A percentile compares a stretch with the other conserved stretches of the same genome.
These are phyloP conservation scores for Sicyos edulis DNA, from an alignment of 306 rosid genomes.

Conservation along the genomic window DNA sequence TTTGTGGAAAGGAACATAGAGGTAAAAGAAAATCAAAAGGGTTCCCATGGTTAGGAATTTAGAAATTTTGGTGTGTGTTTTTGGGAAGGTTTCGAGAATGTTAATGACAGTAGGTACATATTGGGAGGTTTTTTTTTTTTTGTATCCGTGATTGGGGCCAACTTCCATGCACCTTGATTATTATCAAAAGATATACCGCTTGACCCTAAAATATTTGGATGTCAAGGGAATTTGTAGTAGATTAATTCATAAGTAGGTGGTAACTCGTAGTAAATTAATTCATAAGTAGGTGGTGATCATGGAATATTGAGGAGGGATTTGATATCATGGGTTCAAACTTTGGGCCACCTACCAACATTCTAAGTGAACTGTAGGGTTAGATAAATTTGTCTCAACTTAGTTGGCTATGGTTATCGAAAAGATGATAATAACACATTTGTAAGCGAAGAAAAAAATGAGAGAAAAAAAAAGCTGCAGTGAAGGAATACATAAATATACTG, in stretches of 20 bases:
- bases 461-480: neutral
- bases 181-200: too few relatives aligned
- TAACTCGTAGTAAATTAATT: too few relatives aligned
- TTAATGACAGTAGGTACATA: neutral
- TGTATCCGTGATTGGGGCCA: too few relatives aligned
- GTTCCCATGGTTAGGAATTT: constrained; percentile 1
- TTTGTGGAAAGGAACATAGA: neutral
- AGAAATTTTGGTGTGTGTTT: neutral
- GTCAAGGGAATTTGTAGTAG: too few relatives aligned
- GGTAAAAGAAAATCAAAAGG: constrained; percentile 12
- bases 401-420: neutral
- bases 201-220: too few relatives aligned
- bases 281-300: too few relatives aligned
- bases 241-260: too few relatives aligned
- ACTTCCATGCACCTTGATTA: too few relatives aligned
- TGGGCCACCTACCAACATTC: neutral
- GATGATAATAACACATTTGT: neutral
- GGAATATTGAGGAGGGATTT: neutral
- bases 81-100: neutral
- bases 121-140: neutral
- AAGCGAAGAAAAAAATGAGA: neutral
- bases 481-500: constrained; percentile 5
- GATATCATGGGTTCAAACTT: neutral
- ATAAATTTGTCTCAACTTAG: neutral
- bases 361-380: neutral